Percentiles rank a stretch among this genome's conserved stretches.
Evolutionary conservation across 352 stramenopile genomes (phyloP).

Genomic region (Phytopythium oedochilum): DNA sequence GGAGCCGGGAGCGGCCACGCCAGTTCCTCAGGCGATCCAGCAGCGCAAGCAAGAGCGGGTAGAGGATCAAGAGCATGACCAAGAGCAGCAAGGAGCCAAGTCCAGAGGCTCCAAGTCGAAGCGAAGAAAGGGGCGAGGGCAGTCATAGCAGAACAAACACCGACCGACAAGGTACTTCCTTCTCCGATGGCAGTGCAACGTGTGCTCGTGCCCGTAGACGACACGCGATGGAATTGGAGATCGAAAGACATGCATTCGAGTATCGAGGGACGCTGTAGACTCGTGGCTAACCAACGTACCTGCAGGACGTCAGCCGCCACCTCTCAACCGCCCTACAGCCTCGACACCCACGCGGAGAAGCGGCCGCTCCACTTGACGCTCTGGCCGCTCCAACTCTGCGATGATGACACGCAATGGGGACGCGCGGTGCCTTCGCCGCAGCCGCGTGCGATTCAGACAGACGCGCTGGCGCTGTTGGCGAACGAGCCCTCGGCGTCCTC

Average conservation of each 20-base stretch:
- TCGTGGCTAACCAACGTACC: no score
- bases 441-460: conserved; percentile 9
- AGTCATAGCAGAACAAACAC: background rate
- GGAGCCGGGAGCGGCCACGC: background rate
- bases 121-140: background rate
- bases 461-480: conserved; percentile 24
- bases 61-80: background rate
- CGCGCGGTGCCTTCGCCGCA: background rate
- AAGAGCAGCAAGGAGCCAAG: background rate
- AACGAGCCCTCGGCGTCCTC: conserved; percentile 58
- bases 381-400: background rate
- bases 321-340: background rate
- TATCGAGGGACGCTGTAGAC: background rate
- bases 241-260: background rate
- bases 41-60: background rate
- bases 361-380: background rate
- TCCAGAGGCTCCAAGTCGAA: background rate
- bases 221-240: no score
- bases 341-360: background rate
- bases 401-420: background rate
- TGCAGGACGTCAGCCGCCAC: no score
- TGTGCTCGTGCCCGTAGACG: background rate
- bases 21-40: no score
- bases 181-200: no score
- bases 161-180: no score